phyloP scores from a whole-genome alignment of 176 grass and related monocot species.

The Thalia dealbata region DNA sequence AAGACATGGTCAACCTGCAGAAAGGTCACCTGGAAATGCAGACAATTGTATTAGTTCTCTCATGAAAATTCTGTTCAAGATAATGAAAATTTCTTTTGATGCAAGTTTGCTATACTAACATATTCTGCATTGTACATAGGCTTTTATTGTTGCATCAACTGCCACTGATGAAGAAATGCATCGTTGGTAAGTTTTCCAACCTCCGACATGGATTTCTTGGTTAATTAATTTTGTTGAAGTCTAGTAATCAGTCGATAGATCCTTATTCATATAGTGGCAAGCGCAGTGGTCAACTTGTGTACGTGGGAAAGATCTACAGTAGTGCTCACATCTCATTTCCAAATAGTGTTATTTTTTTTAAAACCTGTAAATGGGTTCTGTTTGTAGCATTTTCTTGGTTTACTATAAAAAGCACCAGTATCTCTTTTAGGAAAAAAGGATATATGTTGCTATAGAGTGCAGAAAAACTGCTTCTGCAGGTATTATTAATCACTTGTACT shows the following conservation, averaged over 20 bases:
- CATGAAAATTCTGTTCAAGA: background rate
- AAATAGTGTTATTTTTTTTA: background rate
- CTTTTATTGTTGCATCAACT: constrained; percentile 97
- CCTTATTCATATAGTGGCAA: background rate
- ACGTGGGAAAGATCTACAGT: background rate
- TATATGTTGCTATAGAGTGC: background rate
- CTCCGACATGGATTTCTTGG: background rate
- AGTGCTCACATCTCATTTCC: background rate
- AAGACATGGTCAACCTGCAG: background rate
- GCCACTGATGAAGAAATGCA: constrained; percentile 83
- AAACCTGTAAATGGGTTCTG: background rate
- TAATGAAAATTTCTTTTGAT: background rate
- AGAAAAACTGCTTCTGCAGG: background rate
- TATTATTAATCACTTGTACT: background rate
- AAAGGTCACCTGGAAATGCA: background rate
- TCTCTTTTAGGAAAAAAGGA: background rate
- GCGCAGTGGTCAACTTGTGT: background rate
- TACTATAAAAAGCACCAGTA: background rate
- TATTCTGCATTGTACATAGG: constrained; percentile 32
- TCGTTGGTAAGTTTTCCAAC: constrained; percentile 53
- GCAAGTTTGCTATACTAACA: constrained; percentile 1
- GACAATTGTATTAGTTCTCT: background rate
- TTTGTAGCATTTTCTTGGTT: background rate
- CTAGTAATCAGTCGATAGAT: background rate
- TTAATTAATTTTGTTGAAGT: background rate